Base-by-base conservation (phyloP, 768 basidiomycete genomes). In the Rhizopogon salebrosus region DNA sequence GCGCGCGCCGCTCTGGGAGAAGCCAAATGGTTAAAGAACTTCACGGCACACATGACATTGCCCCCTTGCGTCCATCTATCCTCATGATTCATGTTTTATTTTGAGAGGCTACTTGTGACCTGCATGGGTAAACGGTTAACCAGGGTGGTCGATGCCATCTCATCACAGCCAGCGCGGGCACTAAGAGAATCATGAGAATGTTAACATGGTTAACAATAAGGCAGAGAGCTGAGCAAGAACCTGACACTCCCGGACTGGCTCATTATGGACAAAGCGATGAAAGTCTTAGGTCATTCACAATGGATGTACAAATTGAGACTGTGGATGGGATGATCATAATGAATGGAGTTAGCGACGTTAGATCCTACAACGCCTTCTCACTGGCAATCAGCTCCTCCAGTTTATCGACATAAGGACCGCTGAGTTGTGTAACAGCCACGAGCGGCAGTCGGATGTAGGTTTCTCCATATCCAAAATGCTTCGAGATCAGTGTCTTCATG, bases 401-500 rank as follows among this genome's bases (percentile, higher is more conserved):
- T 24, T 66, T 69, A 11, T 68, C 58, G 41, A 75, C 75, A 54
- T 77, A 62, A 45, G 72, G 71, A 8, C 68, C 67, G 23, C 61
- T 62, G 31, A 82, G 59, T 31, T 62, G 66, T 40, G 72, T 65
- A 7, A 75, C 70, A n/a, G 68, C 52, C 53, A 72, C 75, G 57
- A 84, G 64, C 1, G 82, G 82, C 5, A 74, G 71, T 38, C 83
- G 70, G 38, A 84, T 80, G 16, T 54, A 50, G 14, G 70, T 59
- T 10, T 68, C 62, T 24, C 87, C 87, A 56, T 88, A 87, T 4
- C 78, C 84, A 66, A 86, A 88, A 55, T 82, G 73, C 60, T 75
- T 75, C 27, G 76, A 66, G n/a, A 86, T 72, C 37, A 87, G 68
- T 2, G 80, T 76, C 67, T 89, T 88, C 61, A 87, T 73, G 4